Base-by-base conservation (phyloP, 352 stramenopile genomes). In the Hyphochytrium catenoides region DNA sequence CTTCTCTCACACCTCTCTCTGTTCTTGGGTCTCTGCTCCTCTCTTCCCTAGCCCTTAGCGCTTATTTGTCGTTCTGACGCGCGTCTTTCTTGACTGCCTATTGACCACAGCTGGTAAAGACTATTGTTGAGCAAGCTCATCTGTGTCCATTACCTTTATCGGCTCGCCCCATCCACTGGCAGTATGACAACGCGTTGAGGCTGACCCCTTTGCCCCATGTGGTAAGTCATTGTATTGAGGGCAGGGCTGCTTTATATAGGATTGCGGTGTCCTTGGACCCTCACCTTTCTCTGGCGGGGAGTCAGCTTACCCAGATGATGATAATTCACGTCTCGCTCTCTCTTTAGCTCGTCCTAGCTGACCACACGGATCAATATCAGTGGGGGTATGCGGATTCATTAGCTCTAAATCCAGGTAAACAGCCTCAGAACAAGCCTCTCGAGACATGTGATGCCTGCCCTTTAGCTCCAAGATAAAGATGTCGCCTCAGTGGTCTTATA, bases 141-240 rank as follows among this genome's bases (percentile, higher is more conserved):
- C 52, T 95, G 42, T 84, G 64, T 41, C 84, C 84, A 5, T 50
- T 92, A 23, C 72, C 74, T 22, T 46, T 90, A 9, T 64, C 77
- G 39, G 56, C 61, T 17, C 65, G 62, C 40, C 81, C 84, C n/a
- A 85, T 94, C 41, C 87, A 87, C 47, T 93, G 79, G 78, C 70
- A 81, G 16, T 91, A 82, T 42, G 79, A 95, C 52, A 65, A 78
- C 26, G 62, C 74, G 3, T 46, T 95, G 26, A 65, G 82, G 35
- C 57, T 95, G 11, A 93, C 93, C 50, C 84, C 84, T 1, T 52
- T 81, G 32, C 84, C 84, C 0, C 72, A 93, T 49, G 71, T 87
- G 41, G 45, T 89, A 34, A 18, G 45, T 44, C 4, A 0, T 33
- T 34, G 18, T 17, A 15, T 16, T 31, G 28, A 29, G 9, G 14